phyloP scores from a whole-genome alignment of 805 yeast genomes.

The Ogataea pilisensis region DNA sequence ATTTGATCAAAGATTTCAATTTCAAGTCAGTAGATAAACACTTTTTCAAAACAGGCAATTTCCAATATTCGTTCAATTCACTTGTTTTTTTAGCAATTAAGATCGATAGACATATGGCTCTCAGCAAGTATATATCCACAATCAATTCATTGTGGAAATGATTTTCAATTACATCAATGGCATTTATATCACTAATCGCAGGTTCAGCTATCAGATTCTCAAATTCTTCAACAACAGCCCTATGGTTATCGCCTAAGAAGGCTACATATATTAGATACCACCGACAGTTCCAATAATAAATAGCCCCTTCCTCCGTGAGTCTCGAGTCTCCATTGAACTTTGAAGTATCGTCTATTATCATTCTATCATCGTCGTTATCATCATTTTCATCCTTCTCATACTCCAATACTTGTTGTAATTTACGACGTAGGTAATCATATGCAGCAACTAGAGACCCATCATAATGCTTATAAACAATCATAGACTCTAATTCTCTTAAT shows the following conservation, averaged over 20 bases:
- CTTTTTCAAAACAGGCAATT: constrained; percentile 10
- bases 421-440: constrained; percentile 14
- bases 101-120: constrained; percentile 18
- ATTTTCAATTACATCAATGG: constrained; percentile 16
- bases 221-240: constrained; percentile 20
- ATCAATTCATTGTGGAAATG: constrained; percentile 16
- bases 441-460: constrained; percentile 14
- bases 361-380: constrained; percentile 16
- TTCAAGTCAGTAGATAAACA: constrained; percentile 19
- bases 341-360: constrained; percentile 10
- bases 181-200: constrained; percentile 11
- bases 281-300: constrained; percentile 28
- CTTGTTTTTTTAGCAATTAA: constrained; percentile 14
- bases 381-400: constrained; percentile 17
- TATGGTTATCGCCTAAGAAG: constrained; percentile 24
- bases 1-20: constrained; percentile 21
- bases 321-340: not conserved
- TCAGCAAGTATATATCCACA: constrained; percentile 14
- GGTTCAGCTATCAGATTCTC: constrained; percentile 11
- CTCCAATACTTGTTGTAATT: constrained; percentile 19
- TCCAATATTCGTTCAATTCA: constrained; percentile 9
- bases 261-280: constrained; percentile 26
- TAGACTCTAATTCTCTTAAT: constrained; percentile 15
- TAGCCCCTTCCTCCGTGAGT: constrained; percentile 16
- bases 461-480: constrained; percentile 18